These are phyloP conservation scores for Thelonectria discophora DNA, from an alignment of 2,329 filamentous ascomycete genomes.

Conservation along the genomic window DNA sequence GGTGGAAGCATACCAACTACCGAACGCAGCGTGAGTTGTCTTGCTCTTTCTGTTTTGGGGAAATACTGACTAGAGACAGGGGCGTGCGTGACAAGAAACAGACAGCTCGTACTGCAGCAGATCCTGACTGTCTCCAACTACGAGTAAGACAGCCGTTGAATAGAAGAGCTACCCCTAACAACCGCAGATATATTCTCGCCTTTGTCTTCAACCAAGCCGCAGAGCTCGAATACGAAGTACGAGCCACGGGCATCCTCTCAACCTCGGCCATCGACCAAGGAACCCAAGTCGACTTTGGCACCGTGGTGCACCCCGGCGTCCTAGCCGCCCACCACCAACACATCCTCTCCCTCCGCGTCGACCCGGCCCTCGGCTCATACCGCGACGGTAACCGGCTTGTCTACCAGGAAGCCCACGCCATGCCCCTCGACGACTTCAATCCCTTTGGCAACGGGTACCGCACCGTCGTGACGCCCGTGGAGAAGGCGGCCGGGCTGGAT, in stretches of 20 bases:
- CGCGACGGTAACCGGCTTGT: constrained; percentile 54
- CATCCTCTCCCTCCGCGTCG: constrained; percentile 74
- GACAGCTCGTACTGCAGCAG: constrained; percentile 67
- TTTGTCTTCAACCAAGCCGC: constrained; percentile 24
- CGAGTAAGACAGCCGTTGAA: constrained; percentile 22
- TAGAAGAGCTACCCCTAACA: not conserved
- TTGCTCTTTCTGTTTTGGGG: not conserved
- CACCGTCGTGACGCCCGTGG: constrained; percentile 3
- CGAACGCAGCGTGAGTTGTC: constrained; percentile 14
- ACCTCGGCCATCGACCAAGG: constrained; percentile 18
- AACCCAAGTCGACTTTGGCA: constrained; percentile 29
- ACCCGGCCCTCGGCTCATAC: constrained; percentile 51
- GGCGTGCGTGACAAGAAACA: constrained; percentile 62
- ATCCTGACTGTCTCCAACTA: constrained; percentile 72
- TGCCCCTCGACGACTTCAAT: constrained; percentile 19
- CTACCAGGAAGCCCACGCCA: constrained; percentile 54
- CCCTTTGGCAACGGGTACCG: constrained; percentile 20
- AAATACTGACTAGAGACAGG: constrained; percentile 34
- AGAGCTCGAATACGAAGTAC: constrained; percentile 18
- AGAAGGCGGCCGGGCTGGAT: constrained; percentile 18
- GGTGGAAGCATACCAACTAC: constrained; percentile 30
- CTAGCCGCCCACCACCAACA: constrained; percentile 69
- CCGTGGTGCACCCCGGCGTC: constrained; percentile 20
- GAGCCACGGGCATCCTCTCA: constrained; percentile 28
- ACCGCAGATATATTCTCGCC: constrained; percentile 20